Percentiles rank a stretch among this genome's conserved stretches.
These are phyloP conservation scores for Pythium scleroteichum DNA, from an alignment of 352 stramenopile species.

Conservation along the genomic window DNA sequence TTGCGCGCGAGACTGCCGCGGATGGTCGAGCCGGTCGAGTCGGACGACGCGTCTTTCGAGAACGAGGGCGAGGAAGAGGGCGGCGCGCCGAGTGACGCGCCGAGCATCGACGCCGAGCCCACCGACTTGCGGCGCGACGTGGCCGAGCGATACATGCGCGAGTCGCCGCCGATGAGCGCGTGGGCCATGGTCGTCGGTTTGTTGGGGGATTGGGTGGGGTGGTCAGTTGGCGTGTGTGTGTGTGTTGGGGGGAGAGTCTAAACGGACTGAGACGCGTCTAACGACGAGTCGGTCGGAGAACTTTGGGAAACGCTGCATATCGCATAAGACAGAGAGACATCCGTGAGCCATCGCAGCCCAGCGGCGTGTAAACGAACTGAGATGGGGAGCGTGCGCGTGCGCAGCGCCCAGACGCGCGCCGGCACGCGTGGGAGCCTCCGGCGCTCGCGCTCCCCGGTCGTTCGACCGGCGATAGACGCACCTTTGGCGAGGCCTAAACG, in stretches of 20 bases:
- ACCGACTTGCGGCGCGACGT: slow-evolving; percentile 29
- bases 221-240: too few species aligned
- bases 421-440: too few species aligned
- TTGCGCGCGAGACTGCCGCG: slow-evolving; percentile 25
- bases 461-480: too few species aligned
- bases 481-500: too few species aligned
- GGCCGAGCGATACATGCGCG: slow-evolving; percentile 27
- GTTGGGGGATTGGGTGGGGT: too few species aligned
- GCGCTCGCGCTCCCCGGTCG: too few species aligned
- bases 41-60: slow-evolving; percentile 14
- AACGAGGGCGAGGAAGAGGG: slow-evolving; percentile 21
- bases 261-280: background rate
- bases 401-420: too few species aligned
- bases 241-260: too few species aligned
- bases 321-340: slow-evolving; percentile 6
- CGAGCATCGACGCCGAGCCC: slow-evolving; percentile 23
- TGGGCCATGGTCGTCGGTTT: slow-evolving; percentile 21
- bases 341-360: background rate
- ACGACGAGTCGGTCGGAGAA: too few species aligned
- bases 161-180: slow-evolving; percentile 12
- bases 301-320: background rate
- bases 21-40: slow-evolving; percentile 8
- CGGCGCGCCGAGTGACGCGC: slow-evolving; percentile 4
- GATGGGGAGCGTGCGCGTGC: slow-evolving; percentile 13
- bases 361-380: slow-evolving; percentile 5